Percentiles rank a stretch among this genome's conserved stretches.
Evolutionary conservation across 805 yeast species (phyloP).

Genomic region (Torulaspora maleeae): DNA sequence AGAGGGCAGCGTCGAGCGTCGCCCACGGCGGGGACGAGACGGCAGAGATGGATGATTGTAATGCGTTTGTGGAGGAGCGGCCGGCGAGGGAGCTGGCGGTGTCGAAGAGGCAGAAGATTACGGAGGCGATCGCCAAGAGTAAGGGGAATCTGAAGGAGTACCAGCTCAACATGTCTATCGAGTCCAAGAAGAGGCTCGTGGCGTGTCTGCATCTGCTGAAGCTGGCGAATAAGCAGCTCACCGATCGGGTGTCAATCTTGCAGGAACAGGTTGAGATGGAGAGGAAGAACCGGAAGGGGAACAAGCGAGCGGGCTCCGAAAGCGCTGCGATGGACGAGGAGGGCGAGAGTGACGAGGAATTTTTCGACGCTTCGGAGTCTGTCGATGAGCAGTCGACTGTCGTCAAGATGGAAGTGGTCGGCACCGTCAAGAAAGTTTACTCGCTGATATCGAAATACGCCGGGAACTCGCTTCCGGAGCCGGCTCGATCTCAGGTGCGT

Average conservation of each 20-base stretch:
- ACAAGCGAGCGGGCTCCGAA: slow-evolving; percentile 2
- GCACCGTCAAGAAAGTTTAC: slow-evolving; percentile 85
- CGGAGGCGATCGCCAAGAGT: slow-evolving; percentile 37
- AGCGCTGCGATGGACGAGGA: no score
- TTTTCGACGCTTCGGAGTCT: slow-evolving; percentile 35
- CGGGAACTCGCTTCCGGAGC: slow-evolving; percentile 68
- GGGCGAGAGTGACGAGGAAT: slow-evolving; percentile 30
- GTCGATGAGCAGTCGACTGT: slow-evolving; percentile 34
- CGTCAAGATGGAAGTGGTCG: slow-evolving; percentile 75
- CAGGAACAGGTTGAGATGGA: slow-evolving; percentile 55
- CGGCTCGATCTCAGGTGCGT: slow-evolving; percentile 75
- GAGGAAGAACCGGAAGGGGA: slow-evolving; percentile 28
- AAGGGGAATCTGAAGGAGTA: slow-evolving; percentile 37
- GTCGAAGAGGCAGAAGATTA: slow-evolving; percentile 36
- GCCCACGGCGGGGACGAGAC: slow-evolving; percentile 36
- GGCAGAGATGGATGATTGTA: slow-evolving; percentile 49
- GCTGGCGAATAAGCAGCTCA: slow-evolving; percentile 73
- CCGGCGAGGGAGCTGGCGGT: slow-evolving; percentile 14
- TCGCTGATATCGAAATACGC: slow-evolving; percentile 81
- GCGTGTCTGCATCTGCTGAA: slow-evolving; percentile 76
- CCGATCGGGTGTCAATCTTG: slow-evolving; percentile 57
- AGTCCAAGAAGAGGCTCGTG: slow-evolving; percentile 68
- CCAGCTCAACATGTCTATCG: slow-evolving; percentile 48
- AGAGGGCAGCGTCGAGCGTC: slow-evolving; percentile 37
- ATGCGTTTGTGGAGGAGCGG: slow-evolving; percentile 37